Evolutionary conservation across 441 rosid genomes (phyloP), one percentile per base, ranked within the genome.

Genomic region (Arabidopsis hybrid): DNA sequence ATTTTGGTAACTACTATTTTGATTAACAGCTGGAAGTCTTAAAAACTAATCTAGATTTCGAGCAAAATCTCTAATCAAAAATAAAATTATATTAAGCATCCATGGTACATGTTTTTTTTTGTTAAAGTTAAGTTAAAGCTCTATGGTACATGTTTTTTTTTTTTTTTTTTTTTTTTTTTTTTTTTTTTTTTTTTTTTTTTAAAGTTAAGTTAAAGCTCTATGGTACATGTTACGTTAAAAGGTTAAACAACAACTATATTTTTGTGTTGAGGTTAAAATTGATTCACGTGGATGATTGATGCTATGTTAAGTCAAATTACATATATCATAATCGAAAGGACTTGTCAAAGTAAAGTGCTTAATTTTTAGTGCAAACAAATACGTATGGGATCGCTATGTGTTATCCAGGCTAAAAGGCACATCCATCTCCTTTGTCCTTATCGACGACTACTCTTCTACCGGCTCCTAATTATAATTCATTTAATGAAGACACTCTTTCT

Each of bases 391-490:
- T 76, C 36, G 40, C 35, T 58, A 47, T 63, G 80, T 65, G 80
- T 71, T 65, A 65, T 77, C 77, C 73, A 77, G 64, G 63, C 63
- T 51, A 60, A 71, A 71, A 71, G 45, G 72, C 80, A 77, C 42
- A 71, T 77, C 69, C 73, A 47, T 58, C 72, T 77, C 77, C 36
- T 72, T 65, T 77, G 69, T 72, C 80, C 60, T 71, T 59, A 61
- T 75, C 46, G 36, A 50, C 55, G 57, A 14, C 73, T 45, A 6
- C 38, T 50, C 43, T 47, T 56, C 72, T 55, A 72, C 73, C 80
- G 47, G 61, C 77, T 77, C 80, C 69, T 72, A 52, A 72, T 36
- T 66, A 39, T 45, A 6, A 60, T 65, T 50, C 43, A 58, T 64
- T 69, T 76, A 55, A 62, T 13, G 49, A 47, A 12, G 52, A 11